Base-by-base conservation (phyloP, 192 early-diverging fungal genomes). In the Coemansia sp. region DNA sequence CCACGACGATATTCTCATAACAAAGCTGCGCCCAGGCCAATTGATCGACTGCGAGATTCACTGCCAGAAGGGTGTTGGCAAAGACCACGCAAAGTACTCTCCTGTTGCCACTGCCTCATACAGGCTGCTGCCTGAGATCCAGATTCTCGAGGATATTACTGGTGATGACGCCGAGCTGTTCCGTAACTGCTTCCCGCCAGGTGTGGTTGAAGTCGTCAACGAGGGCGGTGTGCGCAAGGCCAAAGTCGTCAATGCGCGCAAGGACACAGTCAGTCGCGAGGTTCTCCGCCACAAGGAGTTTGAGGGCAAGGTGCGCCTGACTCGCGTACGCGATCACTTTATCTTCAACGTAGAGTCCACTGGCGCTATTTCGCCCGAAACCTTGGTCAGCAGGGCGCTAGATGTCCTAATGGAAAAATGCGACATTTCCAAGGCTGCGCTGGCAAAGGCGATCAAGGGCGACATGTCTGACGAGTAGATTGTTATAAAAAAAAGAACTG, bases 11-110 rank as follows among this genome's bases (percentile, higher is more conserved):
- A 98, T 99, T 73, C 84, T 99, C 11, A 80, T 99, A 46, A 91
- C 93, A 29, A 98, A 99, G 81, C 75, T 99, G 69, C 85, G 95
- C 29, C 96, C 96, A 8, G 95, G 94, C 21, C 94, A 99, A 69
- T 77, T 88, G 48, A 90, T 99, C 42, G 83, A 88, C 39, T 77
- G 93, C 63, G 94, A 94, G 71, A 67, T 94, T 61, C 96, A 98
- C 74, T 93, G 92, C 73, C 86, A 88, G 38, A 98, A 97, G 84
- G 96, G 97, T 14, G 85, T 94, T 53, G 97, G 96, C 36, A 90
- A 93, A 76, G 95, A 97, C 68, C 97, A 99, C 63, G 95, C 96
- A 66, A 99, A 99, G 68, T 99, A 91, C 86, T 97, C 95, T 4
- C 97, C 97, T 10, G 96, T 97, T 27, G 94, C 93, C 3, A 96